phyloP scores from a whole-genome alignment of 192 early-diverging fungal species.

The Pilaira anomala region DNA sequence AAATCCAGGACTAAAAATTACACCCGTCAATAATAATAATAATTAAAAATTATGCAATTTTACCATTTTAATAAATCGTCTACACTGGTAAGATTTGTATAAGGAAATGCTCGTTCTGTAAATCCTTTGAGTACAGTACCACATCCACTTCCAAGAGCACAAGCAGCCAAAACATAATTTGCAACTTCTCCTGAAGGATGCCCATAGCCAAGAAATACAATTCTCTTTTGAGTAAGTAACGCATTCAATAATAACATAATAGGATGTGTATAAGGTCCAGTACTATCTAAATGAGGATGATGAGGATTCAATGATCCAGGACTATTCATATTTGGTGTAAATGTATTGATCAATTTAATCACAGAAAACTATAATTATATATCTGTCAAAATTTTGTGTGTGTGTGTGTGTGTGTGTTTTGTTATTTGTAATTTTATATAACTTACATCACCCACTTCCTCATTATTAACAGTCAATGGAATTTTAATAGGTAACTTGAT shows the following conservation, averaged over 20 bases:
- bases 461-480: conserved; percentile 79
- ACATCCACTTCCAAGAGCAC: conserved; percentile 87
- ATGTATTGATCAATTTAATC: conserved; percentile 77
- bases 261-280: conserved; percentile 80
- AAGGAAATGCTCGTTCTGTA: conserved; percentile 86
- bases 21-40: too few species aligned
- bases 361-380: conserved; percentile 88
- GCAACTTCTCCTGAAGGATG: conserved; percentile 90
- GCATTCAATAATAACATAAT: conserved; percentile 88
- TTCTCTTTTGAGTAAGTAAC: conserved; percentile 86
- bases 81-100: conserved; percentile 83
- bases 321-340: conserved; percentile 48
- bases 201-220: conserved; percentile 88
- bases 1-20: conserved; percentile 69
- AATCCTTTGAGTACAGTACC: conserved; percentile 82
- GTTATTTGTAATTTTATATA: neutral
- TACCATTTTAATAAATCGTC: conserved; percentile 83
- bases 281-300: conserved; percentile 88
- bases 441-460: conserved; percentile 89
- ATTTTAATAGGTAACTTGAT: conserved; percentile 87
- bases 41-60: neutral
- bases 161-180: conserved; percentile 87
- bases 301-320: conserved; percentile 48
- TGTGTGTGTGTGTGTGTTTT: neutral
- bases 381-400: too few species aligned